Evolutionary conservation across 257 asterid species (phyloP).

Genomic region (Solanum chmielewskii): DNA sequence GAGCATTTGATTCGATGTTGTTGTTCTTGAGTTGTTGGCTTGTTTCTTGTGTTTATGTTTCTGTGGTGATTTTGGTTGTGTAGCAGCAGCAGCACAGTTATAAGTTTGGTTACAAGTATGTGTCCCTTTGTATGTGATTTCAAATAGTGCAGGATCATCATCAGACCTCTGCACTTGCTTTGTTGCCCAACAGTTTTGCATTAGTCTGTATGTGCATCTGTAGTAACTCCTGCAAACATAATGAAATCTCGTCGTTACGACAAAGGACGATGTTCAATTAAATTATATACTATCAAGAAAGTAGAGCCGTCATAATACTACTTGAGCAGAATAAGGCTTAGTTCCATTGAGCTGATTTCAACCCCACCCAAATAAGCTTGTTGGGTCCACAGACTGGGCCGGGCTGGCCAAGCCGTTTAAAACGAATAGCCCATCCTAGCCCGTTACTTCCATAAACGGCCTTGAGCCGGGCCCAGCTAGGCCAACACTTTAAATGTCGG

Average conservation of each 20-base stretch:
- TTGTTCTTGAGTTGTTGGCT: not conserved
- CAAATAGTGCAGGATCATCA: slow-evolving; percentile 62
- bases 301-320: not conserved
- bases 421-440: not conserved
- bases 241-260: not conserved
- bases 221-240: slow-evolving; percentile 72
- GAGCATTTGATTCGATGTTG: slow-evolving; percentile 33
- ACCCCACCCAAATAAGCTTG: not conserved
- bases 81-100: not conserved
- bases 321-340: not conserved
- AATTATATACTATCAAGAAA: not conserved
- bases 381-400: not conserved
- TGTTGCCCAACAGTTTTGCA: slow-evolving; percentile 72
- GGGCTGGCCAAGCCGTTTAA: not conserved
- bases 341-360: not conserved
- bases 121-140: slow-evolving; percentile 66
- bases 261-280: not conserved
- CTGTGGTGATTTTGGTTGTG: slow-evolving; percentile 27
- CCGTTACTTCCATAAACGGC: not conserved
- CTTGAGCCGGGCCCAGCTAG: not conserved
- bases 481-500: not conserved
- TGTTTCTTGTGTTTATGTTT: slow-evolving; percentile 27
- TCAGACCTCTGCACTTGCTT: slow-evolving; percentile 95
- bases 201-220: slow-evolving; percentile 63
- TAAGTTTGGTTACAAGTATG: slow-evolving; percentile 44